Conservation (phyloP, 176 grass and related monocot genomes). For the Musa schizocarpa region DNA sequence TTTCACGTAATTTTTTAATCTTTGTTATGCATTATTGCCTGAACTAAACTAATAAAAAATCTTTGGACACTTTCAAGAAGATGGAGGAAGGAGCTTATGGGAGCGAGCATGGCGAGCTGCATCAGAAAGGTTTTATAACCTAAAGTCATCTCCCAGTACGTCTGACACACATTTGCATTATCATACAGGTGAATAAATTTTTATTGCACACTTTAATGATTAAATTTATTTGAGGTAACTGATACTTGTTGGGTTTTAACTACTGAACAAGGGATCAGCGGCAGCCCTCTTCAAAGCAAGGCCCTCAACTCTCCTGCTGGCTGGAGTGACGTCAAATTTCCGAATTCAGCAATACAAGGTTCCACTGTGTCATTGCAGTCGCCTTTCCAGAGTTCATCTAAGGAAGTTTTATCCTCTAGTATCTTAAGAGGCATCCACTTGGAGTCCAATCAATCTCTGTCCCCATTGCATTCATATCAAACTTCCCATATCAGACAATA, state of each 20-base stretch:
- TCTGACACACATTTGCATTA: constrained; percentile 54
- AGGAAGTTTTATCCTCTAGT: constrained; percentile 32
- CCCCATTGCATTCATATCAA: constrained; percentile 59
- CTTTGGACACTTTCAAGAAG: constrained; percentile 19
- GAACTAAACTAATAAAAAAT: background rate
- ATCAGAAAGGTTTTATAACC: constrained; percentile 64
- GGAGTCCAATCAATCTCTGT: constrained; percentile 64
- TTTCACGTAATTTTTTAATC: no score
- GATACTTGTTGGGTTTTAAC: constrained; percentile 12
- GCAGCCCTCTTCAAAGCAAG: constrained; percentile 28
- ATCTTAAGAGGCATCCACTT: constrained; percentile 59
- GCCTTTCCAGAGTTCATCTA: constrained; percentile 34
- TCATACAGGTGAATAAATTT: constrained; percentile 37
- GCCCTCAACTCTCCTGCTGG: constrained; percentile 24
- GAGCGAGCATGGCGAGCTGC: constrained; percentile 54
- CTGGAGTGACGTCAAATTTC: constrained; percentile 44
- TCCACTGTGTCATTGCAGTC: constrained; percentile 30
- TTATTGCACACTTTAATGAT: constrained; percentile 6
- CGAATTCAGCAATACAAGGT: constrained; percentile 22
- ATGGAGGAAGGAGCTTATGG: constrained; percentile 61
- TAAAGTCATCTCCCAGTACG: constrained; percentile 38
- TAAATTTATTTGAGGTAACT: constrained; percentile 12
- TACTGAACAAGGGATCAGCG: constrained; percentile 28
- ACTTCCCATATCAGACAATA: constrained; percentile 45
- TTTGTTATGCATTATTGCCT: constrained; percentile 1